These are phyloP conservation scores for Cymbidium sinense DNA, from an alignment of 106 monocot genomes.

Conservation along the genomic window DNA sequence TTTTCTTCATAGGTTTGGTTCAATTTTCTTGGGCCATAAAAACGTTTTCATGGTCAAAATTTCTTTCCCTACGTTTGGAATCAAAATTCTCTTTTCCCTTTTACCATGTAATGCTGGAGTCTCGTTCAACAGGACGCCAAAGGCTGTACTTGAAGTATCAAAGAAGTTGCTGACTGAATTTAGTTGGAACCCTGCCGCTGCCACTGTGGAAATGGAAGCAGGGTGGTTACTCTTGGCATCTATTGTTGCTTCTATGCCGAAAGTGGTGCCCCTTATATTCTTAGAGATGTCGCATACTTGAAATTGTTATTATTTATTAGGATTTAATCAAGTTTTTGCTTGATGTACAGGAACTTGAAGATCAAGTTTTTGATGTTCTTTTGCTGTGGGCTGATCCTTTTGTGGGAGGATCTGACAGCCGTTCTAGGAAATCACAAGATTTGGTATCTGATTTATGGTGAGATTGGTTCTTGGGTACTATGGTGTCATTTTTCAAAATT, in stretches of 20 bases:
- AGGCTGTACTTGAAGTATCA: constrained; percentile 76
- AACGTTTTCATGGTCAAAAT: neutral
- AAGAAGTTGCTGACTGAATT: constrained; percentile 82
- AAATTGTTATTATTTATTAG: neutral
- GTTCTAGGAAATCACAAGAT: constrained; percentile 51
- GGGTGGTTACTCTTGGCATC: constrained; percentile 95
- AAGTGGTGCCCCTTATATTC: constrained; percentile 47
- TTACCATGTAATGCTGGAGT: neutral
- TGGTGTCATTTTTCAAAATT: neutral
- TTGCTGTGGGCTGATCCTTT: constrained; percentile 82
- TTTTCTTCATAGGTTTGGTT: neutral
- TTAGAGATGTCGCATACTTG: neutral
- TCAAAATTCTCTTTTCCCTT: neutral
- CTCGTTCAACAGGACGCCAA: constrained; percentile 58
- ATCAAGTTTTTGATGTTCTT: constrained; percentile 94
- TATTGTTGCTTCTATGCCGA: constrained; percentile 78
- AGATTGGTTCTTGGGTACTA: neutral
- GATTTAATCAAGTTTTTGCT: neutral
- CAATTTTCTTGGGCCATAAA: neutral
- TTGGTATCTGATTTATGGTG: constrained; percentile 64
- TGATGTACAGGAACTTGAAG: constrained; percentile 76
- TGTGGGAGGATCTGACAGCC: constrained; percentile 45
- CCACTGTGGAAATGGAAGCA: constrained; percentile 75
- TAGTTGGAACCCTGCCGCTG: constrained; percentile 67
- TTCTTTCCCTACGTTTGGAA: neutral